Base-by-base conservation (phyloP, 2,329 filamentous ascomycete genomes). In the Pseudogymnoascus sp. region DNA sequence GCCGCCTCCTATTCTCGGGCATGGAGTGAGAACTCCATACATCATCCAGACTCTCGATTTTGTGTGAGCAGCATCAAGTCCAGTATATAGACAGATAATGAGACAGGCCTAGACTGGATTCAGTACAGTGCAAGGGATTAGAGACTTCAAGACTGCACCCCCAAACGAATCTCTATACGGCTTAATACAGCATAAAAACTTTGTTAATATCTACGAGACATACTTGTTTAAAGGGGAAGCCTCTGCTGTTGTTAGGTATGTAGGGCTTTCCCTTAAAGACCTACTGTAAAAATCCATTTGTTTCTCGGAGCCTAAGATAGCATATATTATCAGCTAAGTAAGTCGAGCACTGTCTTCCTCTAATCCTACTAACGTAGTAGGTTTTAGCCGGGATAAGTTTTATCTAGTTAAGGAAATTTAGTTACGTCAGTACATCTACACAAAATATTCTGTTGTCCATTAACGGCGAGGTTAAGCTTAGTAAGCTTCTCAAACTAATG, bases 261-360 rank as follows among this genome's bases (percentile, higher is more conserved):
- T 14, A 14, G 35, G 35, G 14, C 14, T 37, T 37, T 37, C 11
- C 14, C 35, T 37, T 37, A 26, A 31, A 19, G 31, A 59, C 33
- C 14, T 62, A 16, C 22, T 62, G 12, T 6, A 16, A 16, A 26
- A 38, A 31, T 59, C 41, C 12, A 62, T 62, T 43, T 26, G 33
- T 11, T 43, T 26, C 11, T 14, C 41, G 37, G 41, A 62, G 19
- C 22, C 8, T 22, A 26, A 62, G 61, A 62, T 62, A 62, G 61
- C 61, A 22, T 60, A 26, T 62, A 59, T 62, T 33, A 62, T 60
- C 59, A 62, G 61, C 12, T 31, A 59, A 31, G 61, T 60, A 10
- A 62, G 61, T 60, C 14, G 61, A 40, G 12, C 35, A 14, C 35
- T 37, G 5, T n/a, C 4, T 37, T 6, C 35, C 35, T 35, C 12